These are phyloP conservation scores for Hansenula lynferdii DNA, from an alignment of 1,139 yeast species.

Conservation along the genomic window DNA sequence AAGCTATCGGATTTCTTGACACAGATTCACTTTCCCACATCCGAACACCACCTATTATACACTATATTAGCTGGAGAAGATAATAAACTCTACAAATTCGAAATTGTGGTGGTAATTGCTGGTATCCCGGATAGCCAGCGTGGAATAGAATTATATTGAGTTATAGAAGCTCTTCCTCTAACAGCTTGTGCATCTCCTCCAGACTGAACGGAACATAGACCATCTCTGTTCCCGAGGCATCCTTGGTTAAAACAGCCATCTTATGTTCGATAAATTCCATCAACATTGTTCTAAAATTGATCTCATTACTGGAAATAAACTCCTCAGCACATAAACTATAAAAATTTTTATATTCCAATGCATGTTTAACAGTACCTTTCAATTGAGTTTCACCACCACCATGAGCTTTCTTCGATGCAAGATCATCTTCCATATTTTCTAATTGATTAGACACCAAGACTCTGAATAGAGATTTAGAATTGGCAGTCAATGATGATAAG, in stretches of 20 bases:
- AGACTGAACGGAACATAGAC: constrained; percentile 71
- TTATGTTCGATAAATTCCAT: constrained; percentile 90
- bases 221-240: constrained; percentile 65
- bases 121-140: too few species aligned
- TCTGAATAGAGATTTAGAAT: constrained; percentile 70
- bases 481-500: constrained; percentile 71
- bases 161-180: constrained; percentile 51
- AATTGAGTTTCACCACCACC: constrained; percentile 26
- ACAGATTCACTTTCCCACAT: constrained; percentile 3
- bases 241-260: constrained; percentile 69
- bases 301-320: constrained; percentile 80
- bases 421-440: constrained; percentile 45
- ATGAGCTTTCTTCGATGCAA: constrained; percentile 24
- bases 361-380: constrained; percentile 48
- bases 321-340: constrained; percentile 71
- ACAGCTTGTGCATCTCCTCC: constrained; percentile 63
- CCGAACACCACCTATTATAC: constrained; percentile 6
- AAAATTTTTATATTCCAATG: constrained; percentile 59
- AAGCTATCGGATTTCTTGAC: background rate
- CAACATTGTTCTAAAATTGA: constrained; percentile 74
- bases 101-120: too few species aligned
- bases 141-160: too few species aligned
- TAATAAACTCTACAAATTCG: too few species aligned
- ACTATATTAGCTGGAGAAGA: too few species aligned
- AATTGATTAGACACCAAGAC: constrained; percentile 63